A percentile compares a stretch with the other conserved stretches of the same genome.
These are phyloP conservation scores for Pichia sorboxylosa DNA, from an alignment of 1,139 yeast species.

Conservation along the genomic window DNA sequence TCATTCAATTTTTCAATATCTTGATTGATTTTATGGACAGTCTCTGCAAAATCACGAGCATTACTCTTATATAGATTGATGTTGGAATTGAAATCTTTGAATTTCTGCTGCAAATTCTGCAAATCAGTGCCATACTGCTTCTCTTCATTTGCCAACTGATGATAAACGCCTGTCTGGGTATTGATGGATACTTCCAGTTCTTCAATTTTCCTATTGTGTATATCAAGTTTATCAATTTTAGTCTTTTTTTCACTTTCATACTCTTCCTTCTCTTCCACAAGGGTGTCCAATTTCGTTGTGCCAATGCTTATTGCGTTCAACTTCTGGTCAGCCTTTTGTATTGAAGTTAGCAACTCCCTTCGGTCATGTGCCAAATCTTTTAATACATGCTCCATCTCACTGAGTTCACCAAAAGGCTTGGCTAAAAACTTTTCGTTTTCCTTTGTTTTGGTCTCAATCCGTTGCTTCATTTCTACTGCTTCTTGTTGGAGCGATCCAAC, in stretches of 20 bases:
- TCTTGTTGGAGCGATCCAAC: slow-evolving; percentile 13
- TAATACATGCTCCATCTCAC: not conserved
- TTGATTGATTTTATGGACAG: slow-evolving; percentile 9
- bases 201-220: not conserved
- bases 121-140: not conserved
- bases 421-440: slow-evolving; percentile 1
- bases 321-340: slow-evolving; percentile 18
- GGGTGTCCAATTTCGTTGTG: slow-evolving; percentile 25
- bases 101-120: not conserved
- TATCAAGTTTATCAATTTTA: slow-evolving; percentile 7
- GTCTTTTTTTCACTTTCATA: slow-evolving; percentile 5
- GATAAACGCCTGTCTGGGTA: not conserved
- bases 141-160: not conserved
- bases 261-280: slow-evolving; percentile 12
- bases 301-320: slow-evolving; percentile 27
- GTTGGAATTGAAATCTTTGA: not conserved
- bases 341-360: slow-evolving; percentile 7
- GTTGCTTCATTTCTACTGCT: slow-evolving; percentile 15
- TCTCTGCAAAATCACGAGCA: slow-evolving; percentile 9
- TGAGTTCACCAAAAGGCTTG: not conserved
- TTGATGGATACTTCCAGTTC: not conserved
- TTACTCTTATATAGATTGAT: slow-evolving; percentile 1
- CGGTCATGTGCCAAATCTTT: slow-evolving; percentile 8
- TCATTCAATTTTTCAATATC: slow-evolving; percentile 20
- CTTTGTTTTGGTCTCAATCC: not conserved